Base-by-base conservation (phyloP, 2,329 filamentous ascomycete species). In the Alternaria gaisen region DNA sequence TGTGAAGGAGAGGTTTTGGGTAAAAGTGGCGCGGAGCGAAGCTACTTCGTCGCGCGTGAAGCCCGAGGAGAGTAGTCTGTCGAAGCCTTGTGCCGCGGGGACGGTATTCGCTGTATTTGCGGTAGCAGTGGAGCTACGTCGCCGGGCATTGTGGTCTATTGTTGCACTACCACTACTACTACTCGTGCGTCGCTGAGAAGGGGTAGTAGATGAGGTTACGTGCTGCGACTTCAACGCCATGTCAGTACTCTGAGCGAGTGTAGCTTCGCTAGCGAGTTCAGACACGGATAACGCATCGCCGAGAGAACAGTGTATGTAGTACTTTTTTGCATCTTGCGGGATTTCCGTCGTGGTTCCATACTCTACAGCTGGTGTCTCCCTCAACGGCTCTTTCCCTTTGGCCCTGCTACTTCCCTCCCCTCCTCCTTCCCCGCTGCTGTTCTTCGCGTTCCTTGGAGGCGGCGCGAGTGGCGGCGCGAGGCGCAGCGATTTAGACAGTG, bases 281-380 rank as follows among this genome's bases (percentile, higher is more conserved):
- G 83, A 74, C 12, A 86, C 75, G 0, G 90, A 86, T 12, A 98
- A 85, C 26, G 86, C 83, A 77, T 89, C 86, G 56, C 93, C 93
- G 60, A 98, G 91, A n/a, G 92, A 94, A 84, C 94, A 98, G 82
- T 97, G 96, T 63, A 98, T 90, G 78, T 97, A 97, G 72, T 97
- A 87, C 44, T 90, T 86, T 38, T 83, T 82, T 22, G 73, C 74
- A 8, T 72, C 67, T 8, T 67, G 41, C 0, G 69, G 70, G 40
- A 70, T 68, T 48, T 32, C 43, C 12, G 57, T 68, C 32, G 58
- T 38, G 7, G 34, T 68, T 52, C 63, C 66, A 46, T 69, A 59
- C 64, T 67, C 65, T 53, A 60, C 30, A 18, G 61, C 54, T 14
- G 71, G 66, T 3, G 83, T 81, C 30, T 84, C 83, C 32, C 84